These are phyloP conservation scores for Saccharomycopsis sp. DNA, from an alignment of 805 yeast species.

Conservation along the genomic window DNA sequence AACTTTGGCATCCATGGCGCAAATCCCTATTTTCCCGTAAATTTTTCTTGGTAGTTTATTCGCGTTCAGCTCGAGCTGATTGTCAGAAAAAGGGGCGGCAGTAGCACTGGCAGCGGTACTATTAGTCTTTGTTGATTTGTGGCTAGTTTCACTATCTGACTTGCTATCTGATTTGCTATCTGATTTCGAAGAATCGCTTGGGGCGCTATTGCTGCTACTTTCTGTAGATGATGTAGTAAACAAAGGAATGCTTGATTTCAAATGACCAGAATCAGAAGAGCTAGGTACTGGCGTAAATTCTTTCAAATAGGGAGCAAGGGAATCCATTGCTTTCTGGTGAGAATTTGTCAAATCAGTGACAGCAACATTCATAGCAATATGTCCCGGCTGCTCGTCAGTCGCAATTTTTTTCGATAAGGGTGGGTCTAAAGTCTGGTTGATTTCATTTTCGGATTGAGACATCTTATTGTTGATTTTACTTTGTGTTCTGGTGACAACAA, in stretches of 20 bases:
- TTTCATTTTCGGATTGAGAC: too few relatives aligned
- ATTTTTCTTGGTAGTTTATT: neutral
- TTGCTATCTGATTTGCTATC: neutral
- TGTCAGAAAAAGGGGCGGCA: neutral
- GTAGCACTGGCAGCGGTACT: neutral
- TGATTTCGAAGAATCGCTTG: neutral
- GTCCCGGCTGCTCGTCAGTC: too few relatives aligned
- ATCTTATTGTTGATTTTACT: too few relatives aligned
- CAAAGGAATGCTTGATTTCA: slow-evolving; percentile 3
- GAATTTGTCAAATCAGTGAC: neutral
- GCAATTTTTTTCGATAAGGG: too few relatives aligned
- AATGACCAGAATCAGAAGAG: slow-evolving; percentile 37
- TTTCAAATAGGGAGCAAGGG: slow-evolving; percentile 74
- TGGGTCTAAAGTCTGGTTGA: too few relatives aligned
- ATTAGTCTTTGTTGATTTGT: neutral
- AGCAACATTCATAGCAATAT: neutral
- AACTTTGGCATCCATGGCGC: slow-evolving; percentile 98
- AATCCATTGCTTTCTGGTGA: slow-evolving; percentile 55
- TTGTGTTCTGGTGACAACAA: too few relatives aligned
- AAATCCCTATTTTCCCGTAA: slow-evolving; percentile 87
- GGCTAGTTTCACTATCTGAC: neutral
- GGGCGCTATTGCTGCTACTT: neutral
- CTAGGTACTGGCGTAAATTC: slow-evolving; percentile 67
- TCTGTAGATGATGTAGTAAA: slow-evolving; percentile 2
- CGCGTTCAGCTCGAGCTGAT: too few relatives aligned